A percentile compares a stretch with the other conserved stretches of the same genome.
These are phyloP conservation scores for Didymella pomorum DNA, from an alignment of 2,329 filamentous ascomycete genomes.

Conservation along the genomic window DNA sequence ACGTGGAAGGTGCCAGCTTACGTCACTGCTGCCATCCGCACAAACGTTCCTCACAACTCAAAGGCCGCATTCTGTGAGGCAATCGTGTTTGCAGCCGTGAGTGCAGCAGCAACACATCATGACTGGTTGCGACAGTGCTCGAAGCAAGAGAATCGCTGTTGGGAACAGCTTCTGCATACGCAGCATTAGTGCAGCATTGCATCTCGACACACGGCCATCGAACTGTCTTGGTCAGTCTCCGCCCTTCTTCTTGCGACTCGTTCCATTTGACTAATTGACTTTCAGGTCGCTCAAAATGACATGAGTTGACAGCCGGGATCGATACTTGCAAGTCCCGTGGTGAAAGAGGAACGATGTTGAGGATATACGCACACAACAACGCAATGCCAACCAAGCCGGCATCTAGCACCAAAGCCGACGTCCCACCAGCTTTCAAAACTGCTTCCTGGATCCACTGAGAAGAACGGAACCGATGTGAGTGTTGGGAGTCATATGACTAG, in stretches of 20 bases:
- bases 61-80: not conserved
- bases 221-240: not conserved
- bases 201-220: not conserved
- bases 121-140: not conserved
- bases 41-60: not conserved
- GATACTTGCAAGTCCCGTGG: not conserved
- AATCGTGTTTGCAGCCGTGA: not conserved
- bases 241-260: not conserved
- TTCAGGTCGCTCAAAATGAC: not conserved
- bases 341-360: not conserved
- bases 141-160: not conserved
- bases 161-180: not conserved
- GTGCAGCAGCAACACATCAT: not conserved
- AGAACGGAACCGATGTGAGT: not conserved
- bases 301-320: not conserved
- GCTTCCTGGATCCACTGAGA: not conserved
- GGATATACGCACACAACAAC: not conserved
- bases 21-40: slow-evolving; percentile 4
- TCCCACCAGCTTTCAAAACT: not conserved
- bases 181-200: not conserved
- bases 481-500: not conserved
- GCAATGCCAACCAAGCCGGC: not conserved
- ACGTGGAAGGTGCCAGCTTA: slow-evolving; percentile 6
- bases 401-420: not conserved
- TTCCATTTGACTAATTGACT: not conserved